Base-by-base conservation (phyloP, 75 land plant species). In the Pinus albicaulis region DNA sequence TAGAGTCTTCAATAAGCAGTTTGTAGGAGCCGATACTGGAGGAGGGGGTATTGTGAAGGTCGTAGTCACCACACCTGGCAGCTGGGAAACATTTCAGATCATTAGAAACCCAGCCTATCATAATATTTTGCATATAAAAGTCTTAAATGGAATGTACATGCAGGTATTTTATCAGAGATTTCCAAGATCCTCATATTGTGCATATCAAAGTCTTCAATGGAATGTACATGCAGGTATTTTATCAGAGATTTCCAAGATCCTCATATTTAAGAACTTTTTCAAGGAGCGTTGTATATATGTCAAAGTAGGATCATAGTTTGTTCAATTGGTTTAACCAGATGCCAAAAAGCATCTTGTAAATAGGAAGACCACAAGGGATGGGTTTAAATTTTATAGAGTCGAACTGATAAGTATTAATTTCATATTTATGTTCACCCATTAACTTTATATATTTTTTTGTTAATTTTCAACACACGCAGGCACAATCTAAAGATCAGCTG, bases 161-260 rank as follows among this genome's bases (percentile, higher is more conserved):
- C 92, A 93, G 93, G 93, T 90, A 60, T 56, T 22, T 61, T 28
- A 15, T 5, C 44, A 41, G 44, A 41, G 44, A 41, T 41, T 41
- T 4, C 0, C 2, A 41, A 6, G 73, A 84, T 69, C 1, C 53
- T 0, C 78, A 76, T 53, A 81, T 80, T 2, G 91, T 93, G 23
- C 89, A 90, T 41, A 87, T 93, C 77, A 80, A 82, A 80, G 91
- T 91, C 15, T 59, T 86, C 19, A 93, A 91, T 82, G 93, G 93
- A 15, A 79, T 66, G 48, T 93, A 83, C 78, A 64, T 93, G n/a
- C 92, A 93, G 93, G 93, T 90, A 60, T 56, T 22, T 61, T 28
- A 15, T 5, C 44, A 41, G 44, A 41, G 44, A 41, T 41, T 41
- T 4, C 0, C 2, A 41, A 6, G 44, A 41, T 6, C 7, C 0